A percentile compares a stretch with the other conserved stretches of the same genome.
These are phyloP conservation scores for Phytophthora pluvialis DNA, from an alignment of 352 stramenopile species.

Conservation along the genomic window DNA sequence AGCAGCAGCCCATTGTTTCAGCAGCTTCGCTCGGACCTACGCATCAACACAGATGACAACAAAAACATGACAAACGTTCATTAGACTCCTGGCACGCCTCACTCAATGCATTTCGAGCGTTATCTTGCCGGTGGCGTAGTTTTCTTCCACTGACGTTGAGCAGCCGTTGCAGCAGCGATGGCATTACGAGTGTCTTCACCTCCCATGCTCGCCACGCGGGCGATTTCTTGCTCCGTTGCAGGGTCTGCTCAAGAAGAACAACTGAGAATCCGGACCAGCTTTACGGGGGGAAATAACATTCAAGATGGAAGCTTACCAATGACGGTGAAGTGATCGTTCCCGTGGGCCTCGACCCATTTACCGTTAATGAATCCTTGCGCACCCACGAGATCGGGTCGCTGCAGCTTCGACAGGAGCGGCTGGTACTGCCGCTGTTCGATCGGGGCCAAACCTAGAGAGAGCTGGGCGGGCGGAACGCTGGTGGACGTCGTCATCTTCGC, in stretches of 20 bases:
- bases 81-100: too few relatives aligned
- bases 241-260: slow-evolving; percentile 46
- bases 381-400: slow-evolving; percentile 62
- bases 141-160: slow-evolving; percentile 71
- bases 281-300: too few relatives aligned
- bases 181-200: slow-evolving; percentile 64
- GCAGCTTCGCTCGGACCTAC: slow-evolving; percentile 54
- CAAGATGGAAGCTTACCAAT: slow-evolving; percentile 36
- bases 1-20: slow-evolving; percentile 74
- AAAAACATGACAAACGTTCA: too few relatives aligned
- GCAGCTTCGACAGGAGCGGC: slow-evolving; percentile 54
- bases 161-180: slow-evolving; percentile 63
- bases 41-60: too few relatives aligned
- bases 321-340: slow-evolving; percentile 50
- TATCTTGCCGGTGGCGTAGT: slow-evolving; percentile 58
- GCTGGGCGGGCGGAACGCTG: slow-evolving; percentile 12
- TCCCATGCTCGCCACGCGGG: slow-evolving; percentile 64
- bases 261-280: slow-evolving; percentile 7
- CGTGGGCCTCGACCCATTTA: slow-evolving; percentile 64
- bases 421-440: slow-evolving; percentile 27
- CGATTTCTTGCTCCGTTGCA: slow-evolving; percentile 72
- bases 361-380: slow-evolving; percentile 75
- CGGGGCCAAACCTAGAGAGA: slow-evolving; percentile 9
- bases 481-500: slow-evolving; percentile 20
- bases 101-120: neutral